Conservation (phyloP, 129 eudicot genomes). For the Flaveria linearis region DNA sequence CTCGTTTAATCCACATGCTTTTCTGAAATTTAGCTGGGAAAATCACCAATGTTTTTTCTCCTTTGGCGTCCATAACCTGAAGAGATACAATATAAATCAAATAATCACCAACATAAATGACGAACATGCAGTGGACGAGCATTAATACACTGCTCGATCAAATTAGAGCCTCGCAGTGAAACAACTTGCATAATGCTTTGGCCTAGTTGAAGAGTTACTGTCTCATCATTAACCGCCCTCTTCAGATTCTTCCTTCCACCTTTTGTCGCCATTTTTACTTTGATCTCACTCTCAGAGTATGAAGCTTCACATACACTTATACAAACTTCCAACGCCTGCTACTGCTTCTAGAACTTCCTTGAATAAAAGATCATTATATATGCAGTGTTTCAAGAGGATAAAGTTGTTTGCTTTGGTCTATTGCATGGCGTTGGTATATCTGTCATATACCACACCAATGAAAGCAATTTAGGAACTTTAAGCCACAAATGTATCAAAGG, state of each 20-base stretch:
- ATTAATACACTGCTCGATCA: slow-evolving; percentile 62
- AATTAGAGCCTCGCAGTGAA: slow-evolving; percentile 83
- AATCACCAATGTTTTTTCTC: slow-evolving; percentile 59
- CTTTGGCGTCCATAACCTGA: slow-evolving; percentile 74
- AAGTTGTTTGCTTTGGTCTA: not conserved
- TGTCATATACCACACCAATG: not conserved
- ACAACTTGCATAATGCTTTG: too few relatives aligned
- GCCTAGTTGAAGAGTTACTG: too few relatives aligned
- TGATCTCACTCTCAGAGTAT: too few relatives aligned
- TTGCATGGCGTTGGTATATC: not conserved
- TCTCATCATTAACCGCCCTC: too few relatives aligned
- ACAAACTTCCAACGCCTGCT: not conserved
- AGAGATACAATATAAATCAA: not conserved
- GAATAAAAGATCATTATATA: not conserved
- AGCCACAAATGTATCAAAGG: not conserved
- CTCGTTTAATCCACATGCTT: slow-evolving; percentile 95
- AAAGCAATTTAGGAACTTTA: not conserved
- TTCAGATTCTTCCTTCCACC: too few relatives aligned
- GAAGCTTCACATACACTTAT: not conserved
- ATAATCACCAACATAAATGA: not conserved
- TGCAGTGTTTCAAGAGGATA: not conserved
- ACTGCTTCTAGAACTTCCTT: not conserved
- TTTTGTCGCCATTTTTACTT: too few relatives aligned
- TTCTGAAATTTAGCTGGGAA: slow-evolving; percentile 94
- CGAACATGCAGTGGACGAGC: not conserved